Evolutionary conservation across 2,329 filamentous ascomycete genomes (phyloP).

Genomic region (Sphaerulina vaccinii): DNA sequence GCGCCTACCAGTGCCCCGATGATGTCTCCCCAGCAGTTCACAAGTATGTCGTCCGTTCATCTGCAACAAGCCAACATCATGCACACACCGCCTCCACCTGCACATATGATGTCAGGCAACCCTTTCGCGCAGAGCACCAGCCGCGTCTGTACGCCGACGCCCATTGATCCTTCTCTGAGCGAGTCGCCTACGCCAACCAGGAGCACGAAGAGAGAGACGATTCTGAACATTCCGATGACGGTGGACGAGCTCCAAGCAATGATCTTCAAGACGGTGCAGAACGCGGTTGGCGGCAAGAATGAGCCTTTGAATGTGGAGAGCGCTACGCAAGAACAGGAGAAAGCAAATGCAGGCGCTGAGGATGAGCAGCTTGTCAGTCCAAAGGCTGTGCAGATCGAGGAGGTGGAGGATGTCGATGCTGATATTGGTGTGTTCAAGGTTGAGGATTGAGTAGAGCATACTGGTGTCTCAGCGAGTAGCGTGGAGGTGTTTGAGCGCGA

Average conservation of each 20-base stretch:
- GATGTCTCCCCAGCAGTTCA: conserved; percentile 13
- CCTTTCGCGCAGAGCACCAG: conserved; percentile 17
- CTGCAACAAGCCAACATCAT: conserved; percentile 7
- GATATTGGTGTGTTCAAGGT: background rate
- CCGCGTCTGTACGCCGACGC: conserved; percentile 27
- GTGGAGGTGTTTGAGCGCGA: background rate
- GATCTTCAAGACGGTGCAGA: conserved; percentile 23
- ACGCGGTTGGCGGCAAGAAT: conserved; percentile 11
- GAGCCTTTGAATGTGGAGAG: background rate
- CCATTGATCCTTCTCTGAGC: conserved; percentile 25
- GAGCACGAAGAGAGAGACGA: conserved; percentile 7
- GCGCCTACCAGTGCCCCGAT: conserved; percentile 25
- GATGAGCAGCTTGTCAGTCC: background rate
- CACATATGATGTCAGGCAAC: conserved; percentile 11
- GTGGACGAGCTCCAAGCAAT: conserved; percentile 26
- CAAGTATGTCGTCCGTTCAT: background rate
- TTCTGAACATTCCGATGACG: conserved; percentile 18
- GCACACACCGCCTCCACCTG: background rate
- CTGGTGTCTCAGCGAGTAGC: background rate
- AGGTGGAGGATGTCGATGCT: conserved; percentile 6
- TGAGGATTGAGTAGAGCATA: background rate
- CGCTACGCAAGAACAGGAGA: background rate
- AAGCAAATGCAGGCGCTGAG: background rate
- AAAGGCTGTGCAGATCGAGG: conserved; percentile 1
- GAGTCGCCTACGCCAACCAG: conserved; percentile 1